Evolutionary conservation across 2,329 filamentous ascomycete species (phyloP).

Genomic region (Colletotrichum coccodes): DNA sequence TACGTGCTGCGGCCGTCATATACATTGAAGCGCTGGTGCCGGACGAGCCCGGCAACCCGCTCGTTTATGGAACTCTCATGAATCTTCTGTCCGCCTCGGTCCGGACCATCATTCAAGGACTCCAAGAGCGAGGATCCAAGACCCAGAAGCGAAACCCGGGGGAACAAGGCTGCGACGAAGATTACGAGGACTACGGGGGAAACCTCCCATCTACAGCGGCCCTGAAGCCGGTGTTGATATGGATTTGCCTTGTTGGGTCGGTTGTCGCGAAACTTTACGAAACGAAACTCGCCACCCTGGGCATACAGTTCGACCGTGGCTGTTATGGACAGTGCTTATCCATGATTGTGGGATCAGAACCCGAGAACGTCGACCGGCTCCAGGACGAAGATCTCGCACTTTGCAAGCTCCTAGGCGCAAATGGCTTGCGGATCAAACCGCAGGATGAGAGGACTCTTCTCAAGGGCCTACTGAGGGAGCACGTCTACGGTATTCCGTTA

Average conservation of each 20-base stretch:
- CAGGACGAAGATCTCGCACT: slow-evolving; percentile 36
- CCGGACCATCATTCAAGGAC: slow-evolving; percentile 9
- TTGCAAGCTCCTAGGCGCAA: slow-evolving; percentile 33
- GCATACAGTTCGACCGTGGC: slow-evolving; percentile 36
- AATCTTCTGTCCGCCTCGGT: slow-evolving; percentile 40
- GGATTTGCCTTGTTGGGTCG: slow-evolving; percentile 42
- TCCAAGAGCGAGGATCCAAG: slow-evolving; percentile 5
- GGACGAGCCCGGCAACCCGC: slow-evolving; percentile 43
- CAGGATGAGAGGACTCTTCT: slow-evolving; percentile 10
- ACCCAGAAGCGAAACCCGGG: neutral
- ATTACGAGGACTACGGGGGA: neutral
- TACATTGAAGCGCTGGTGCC: slow-evolving; percentile 46
- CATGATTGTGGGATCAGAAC: slow-evolving; percentile 32
- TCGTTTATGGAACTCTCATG: slow-evolving; percentile 43
- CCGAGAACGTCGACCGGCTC: slow-evolving; percentile 32
- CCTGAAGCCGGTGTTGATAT: slow-evolving; percentile 38
- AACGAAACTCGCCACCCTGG: neutral
- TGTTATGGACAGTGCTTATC: slow-evolving; percentile 39
- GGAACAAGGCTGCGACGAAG: neutral
- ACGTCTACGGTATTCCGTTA: neutral
- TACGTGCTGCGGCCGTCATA: slow-evolving; percentile 43
- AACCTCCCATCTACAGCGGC: slow-evolving; percentile 7
- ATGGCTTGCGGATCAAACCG: slow-evolving; percentile 18
- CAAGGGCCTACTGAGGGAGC: slow-evolving; percentile 10
- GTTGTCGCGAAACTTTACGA: slow-evolving; percentile 37